These are phyloP conservation scores for Allium cepa DNA, from an alignment of 106 monocot species.

Conservation along the genomic window DNA sequence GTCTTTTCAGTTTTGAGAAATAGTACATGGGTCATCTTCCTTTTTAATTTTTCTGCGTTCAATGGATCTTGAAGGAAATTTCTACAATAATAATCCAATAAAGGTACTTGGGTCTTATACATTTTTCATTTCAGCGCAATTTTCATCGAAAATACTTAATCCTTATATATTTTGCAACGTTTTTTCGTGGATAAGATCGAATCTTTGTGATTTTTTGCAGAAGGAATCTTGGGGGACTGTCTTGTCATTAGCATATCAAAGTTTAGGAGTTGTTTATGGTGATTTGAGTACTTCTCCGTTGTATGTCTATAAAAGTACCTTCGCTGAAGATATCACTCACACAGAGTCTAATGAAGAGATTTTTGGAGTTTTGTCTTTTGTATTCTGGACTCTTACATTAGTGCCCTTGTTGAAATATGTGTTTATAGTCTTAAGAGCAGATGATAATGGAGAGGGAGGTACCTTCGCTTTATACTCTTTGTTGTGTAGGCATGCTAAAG, in stretches of 20 bases:
- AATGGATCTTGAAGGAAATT: conserved; percentile 6
- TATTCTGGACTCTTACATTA: conserved; percentile 90
- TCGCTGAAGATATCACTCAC: conserved; percentile 80
- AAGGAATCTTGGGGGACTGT: conserved; percentile 50
- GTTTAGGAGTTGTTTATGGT: conserved; percentile 86
- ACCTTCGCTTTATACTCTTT: conserved; percentile 92
- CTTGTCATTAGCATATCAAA: conserved; percentile 68
- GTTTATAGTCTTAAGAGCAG: conserved; percentile 71
- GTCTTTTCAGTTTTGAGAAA: neutral
- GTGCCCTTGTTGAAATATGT: conserved; percentile 85
- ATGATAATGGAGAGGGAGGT: conserved; percentile 90
- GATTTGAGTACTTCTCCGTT: conserved; percentile 85
- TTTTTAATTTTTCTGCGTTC: neutral
- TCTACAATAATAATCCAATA: conserved; percentile 5
- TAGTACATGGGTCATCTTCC: conserved; percentile 1
- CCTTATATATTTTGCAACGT: neutral
- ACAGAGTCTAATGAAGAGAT: conserved; percentile 87
- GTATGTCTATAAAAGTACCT: conserved; percentile 84
- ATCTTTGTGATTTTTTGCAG: conserved; percentile 8
- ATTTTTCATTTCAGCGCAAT: neutral
- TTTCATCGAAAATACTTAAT: neutral
- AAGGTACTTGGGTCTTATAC: conserved; percentile 4
- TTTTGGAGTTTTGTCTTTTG: conserved; percentile 81
- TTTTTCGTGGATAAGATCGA: neutral
- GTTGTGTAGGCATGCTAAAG: conserved; percentile 65